Conservation (phyloP, 768 basidiomycete species). For the Trametes elegans region DNA sequence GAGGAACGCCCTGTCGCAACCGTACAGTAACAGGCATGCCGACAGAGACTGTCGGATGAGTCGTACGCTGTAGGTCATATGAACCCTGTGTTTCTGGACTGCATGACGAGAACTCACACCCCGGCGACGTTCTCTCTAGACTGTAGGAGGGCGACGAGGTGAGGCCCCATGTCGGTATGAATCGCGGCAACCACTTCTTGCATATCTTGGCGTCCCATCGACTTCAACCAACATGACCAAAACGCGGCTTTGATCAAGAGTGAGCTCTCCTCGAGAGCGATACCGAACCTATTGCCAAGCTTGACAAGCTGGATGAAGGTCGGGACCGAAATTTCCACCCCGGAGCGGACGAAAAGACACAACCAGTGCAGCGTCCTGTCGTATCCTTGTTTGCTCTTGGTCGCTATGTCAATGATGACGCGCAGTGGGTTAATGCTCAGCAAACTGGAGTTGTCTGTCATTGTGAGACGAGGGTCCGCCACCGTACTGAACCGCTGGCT, state of each 20-base stretch:
- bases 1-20: slow-evolving; percentile 55
- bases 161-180: slow-evolving; percentile 42
- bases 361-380: slow-evolving; percentile 56
- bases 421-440: slow-evolving; percentile 53
- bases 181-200: slow-evolving; percentile 48
- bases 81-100: neutral
- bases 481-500: slow-evolving; percentile 39
- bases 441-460: slow-evolving; percentile 30
- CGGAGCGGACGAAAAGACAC: slow-evolving; percentile 57
- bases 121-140: slow-evolving; percentile 29
- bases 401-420: slow-evolving; percentile 43
- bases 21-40: slow-evolving; percentile 61
- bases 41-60: slow-evolving; percentile 62
- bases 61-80: slow-evolving; percentile 1
- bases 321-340: slow-evolving; percentile 56
- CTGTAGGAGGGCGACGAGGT: slow-evolving; percentile 39
- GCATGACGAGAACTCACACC: slow-evolving; percentile 35
- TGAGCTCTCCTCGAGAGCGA: slow-evolving; percentile 43
- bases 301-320: slow-evolving; percentile 48
- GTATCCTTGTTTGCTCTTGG: slow-evolving; percentile 42
- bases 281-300: slow-evolving; percentile 37
- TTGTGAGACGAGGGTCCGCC: slow-evolving; percentile 31
- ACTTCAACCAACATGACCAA: slow-evolving; percentile 58
- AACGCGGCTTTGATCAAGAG: slow-evolving; percentile 54
- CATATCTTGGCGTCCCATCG: slow-evolving; percentile 57